These are phyloP conservation scores for Fusarium secorum DNA, from an alignment of 2,329 filamentous ascomycete species.

Conservation along the genomic window DNA sequence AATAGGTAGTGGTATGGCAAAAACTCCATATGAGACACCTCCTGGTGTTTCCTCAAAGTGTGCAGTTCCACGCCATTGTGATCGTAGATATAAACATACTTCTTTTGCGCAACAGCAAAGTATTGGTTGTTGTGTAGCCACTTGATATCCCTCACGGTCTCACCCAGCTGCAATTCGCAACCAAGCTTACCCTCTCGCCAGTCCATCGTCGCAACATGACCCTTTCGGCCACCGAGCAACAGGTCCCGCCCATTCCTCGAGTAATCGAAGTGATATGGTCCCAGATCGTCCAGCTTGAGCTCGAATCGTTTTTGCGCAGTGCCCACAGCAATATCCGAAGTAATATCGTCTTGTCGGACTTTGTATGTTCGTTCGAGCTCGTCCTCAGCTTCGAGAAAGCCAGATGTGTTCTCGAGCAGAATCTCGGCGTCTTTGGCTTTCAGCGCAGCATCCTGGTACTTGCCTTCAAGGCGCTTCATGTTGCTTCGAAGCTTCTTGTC, in stretches of 20 bases:
- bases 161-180: constrained; percentile 88
- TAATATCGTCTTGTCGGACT: constrained; percentile 88
- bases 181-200: constrained; percentile 92
- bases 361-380: constrained; percentile 93
- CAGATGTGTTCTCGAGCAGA: constrained; percentile 82
- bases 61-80: constrained; percentile 90
- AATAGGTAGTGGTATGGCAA: constrained; percentile 95
- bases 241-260: constrained; percentile 87
- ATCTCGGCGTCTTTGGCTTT: constrained; percentile 96
- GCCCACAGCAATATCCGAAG: constrained; percentile 75
- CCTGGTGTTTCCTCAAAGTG: constrained; percentile 86
- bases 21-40: constrained; percentile 94
- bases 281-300: constrained; percentile 80
- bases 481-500: constrained; percentile 91
- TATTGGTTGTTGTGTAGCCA: constrained; percentile 96
- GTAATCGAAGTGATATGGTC: constrained; percentile 90
- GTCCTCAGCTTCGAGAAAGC: constrained; percentile 86
- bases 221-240: constrained; percentile 86
- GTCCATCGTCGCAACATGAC: constrained; percentile 95
- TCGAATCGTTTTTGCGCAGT: constrained; percentile 95
- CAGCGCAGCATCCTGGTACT: constrained; percentile 81
- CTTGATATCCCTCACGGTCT: constrained; percentile 87
- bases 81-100: constrained; percentile 97
- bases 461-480: constrained; percentile 78
- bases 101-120: constrained; percentile 96